Evolutionary conservation across 2,329 filamentous ascomycete species (phyloP).

Genomic region (Aspergillus pseudotamarii): DNA sequence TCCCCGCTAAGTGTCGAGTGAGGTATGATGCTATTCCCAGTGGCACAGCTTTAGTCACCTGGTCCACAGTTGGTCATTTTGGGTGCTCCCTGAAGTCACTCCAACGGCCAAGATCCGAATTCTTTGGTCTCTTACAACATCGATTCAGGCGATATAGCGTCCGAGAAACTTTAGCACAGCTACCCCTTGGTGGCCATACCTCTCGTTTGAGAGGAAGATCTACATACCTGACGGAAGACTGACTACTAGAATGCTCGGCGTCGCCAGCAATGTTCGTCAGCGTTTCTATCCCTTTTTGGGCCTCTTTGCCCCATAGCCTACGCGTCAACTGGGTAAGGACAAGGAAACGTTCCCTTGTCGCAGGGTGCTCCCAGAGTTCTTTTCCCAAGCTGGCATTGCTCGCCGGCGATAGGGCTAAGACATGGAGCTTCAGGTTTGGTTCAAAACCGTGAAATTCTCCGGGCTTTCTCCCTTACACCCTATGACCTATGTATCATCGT

Average conservation of each 20-base stretch:
- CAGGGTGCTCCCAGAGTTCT: neutral
- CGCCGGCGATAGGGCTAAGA: neutral
- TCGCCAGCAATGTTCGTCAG: slow-evolving; percentile 4
- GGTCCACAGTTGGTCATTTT: neutral
- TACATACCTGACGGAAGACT: slow-evolving; percentile 6
- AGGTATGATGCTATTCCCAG: slow-evolving; percentile 6
- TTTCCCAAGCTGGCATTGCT: neutral
- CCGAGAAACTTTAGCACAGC: neutral
- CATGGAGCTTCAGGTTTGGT: neutral
- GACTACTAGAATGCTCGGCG: neutral
- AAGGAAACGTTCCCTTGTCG: neutral
- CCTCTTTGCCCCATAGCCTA: neutral
- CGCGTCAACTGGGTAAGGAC: neutral
- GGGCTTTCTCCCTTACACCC: neutral
- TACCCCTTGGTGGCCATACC: neutral
- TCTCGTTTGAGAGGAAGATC: slow-evolving; percentile 1
- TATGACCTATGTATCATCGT: neutral
- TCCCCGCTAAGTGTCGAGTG: neutral
- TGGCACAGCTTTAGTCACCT: neutral
- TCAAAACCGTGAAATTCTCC: neutral
- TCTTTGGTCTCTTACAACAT: neutral
- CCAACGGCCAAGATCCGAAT: neutral
- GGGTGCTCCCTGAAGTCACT: neutral
- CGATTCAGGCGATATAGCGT: neutral
- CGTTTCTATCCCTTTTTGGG: neutral